These are phyloP conservation scores for Penicillium brevicompactum DNA, from an alignment of 2,329 filamentous ascomycete species.

Conservation along the genomic window DNA sequence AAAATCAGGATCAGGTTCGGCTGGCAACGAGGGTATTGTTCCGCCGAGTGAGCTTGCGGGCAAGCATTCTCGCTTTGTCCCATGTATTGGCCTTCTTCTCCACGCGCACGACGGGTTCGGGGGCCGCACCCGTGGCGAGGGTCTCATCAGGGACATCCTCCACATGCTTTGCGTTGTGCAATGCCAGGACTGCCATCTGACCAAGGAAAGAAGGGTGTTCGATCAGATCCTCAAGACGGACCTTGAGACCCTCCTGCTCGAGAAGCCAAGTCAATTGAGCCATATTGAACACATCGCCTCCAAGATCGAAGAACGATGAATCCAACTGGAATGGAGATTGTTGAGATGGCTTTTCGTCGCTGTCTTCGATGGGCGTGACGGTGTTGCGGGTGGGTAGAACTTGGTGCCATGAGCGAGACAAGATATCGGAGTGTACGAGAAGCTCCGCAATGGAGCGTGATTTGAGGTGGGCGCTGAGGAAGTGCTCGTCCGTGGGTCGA, in stretches of 20 bases:
- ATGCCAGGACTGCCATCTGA: conserved; percentile 40
- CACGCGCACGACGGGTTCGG: conserved; percentile 8
- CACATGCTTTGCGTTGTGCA: conserved; percentile 30
- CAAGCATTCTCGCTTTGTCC: conserved; percentile 32
- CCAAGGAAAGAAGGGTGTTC: conserved; percentile 45
- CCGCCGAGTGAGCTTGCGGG: conserved; percentile 30
- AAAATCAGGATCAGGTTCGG: conserved; percentile 19
- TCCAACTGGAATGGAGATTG: conserved; percentile 38
- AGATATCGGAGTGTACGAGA: conserved; percentile 41
- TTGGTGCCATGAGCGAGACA: conserved; percentile 44
- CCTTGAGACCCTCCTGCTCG: conserved; percentile 42
- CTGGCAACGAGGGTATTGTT: conserved; percentile 21
- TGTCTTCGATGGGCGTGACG: conserved; percentile 4
- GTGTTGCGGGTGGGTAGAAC: conserved; percentile 30
- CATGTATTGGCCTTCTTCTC: conserved; percentile 28
- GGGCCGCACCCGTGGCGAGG: conserved; percentile 14
- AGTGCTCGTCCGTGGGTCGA: conserved; percentile 31
- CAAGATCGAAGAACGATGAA: conserved; percentile 45
- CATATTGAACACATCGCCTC: conserved; percentile 45
- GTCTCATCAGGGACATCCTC: conserved; percentile 13
- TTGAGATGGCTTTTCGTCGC: conserved; percentile 18
- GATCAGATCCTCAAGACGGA: conserved; percentile 44
- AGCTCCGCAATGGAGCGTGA: conserved; percentile 41
- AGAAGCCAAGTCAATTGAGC: conserved; percentile 45
- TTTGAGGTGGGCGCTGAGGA: conserved; percentile 41